phyloP scores from a whole-genome alignment of 495 filamentous ascomycete species.

The Neurospora sp. region DNA sequence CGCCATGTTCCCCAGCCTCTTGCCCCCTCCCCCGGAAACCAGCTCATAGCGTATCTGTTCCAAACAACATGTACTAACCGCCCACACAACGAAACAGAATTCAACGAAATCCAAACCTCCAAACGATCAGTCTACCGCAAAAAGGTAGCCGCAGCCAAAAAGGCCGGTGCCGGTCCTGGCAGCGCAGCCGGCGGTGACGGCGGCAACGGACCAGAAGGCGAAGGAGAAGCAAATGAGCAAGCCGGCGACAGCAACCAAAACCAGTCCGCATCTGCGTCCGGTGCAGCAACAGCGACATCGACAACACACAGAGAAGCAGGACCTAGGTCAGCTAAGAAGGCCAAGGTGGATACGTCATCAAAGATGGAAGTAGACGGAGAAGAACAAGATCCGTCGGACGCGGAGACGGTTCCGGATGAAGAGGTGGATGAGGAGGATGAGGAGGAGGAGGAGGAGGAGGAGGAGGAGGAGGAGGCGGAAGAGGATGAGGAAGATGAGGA shows the following conservation, averaged over 20 bases:
- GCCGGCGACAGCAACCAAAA: not conserved
- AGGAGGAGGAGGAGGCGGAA: constrained; percentile 35
- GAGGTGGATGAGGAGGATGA: constrained; percentile 46
- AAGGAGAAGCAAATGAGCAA: not conserved
- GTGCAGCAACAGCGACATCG: not conserved
- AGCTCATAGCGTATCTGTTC: not conserved
- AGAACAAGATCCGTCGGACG: constrained; percentile 25
- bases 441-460: constrained; percentile 43
- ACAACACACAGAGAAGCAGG: constrained; percentile 1
- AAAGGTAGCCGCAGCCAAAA: constrained; percentile 36
- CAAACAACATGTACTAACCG: not conserved
- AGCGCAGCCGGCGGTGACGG: not conserved
- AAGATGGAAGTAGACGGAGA: constrained; percentile 28
- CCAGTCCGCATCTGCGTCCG: not conserved
- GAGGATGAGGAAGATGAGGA: constrained; percentile 37
- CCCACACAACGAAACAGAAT: constrained; percentile 25
- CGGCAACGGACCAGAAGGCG: constrained; percentile 4
- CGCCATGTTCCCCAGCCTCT: not conserved
- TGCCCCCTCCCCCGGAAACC: not conserved
- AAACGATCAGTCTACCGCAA: constrained; percentile 43
- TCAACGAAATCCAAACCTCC: constrained; percentile 40
- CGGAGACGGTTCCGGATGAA: constrained; percentile 43
- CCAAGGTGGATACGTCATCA: constrained; percentile 27
- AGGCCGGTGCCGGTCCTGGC: constrained; percentile 11
- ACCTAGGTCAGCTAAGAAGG: constrained; percentile 29